These are phyloP conservation scores for Falciphora oryzae DNA, from an alignment of 2,329 filamentous ascomycete species.

Conservation along the genomic window DNA sequence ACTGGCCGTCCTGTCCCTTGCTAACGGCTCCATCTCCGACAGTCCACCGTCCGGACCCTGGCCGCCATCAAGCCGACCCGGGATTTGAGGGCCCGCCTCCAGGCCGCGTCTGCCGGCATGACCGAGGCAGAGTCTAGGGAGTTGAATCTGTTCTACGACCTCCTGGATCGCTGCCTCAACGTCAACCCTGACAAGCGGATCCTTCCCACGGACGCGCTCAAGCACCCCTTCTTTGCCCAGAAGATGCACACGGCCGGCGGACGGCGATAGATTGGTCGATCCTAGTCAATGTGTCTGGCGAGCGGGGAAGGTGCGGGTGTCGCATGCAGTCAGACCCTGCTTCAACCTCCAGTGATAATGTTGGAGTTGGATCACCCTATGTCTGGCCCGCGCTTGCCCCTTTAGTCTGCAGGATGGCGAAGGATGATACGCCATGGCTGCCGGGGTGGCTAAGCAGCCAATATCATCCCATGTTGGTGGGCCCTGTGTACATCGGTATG, in stretches of 20 bases:
- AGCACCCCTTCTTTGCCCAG: constrained; percentile 75
- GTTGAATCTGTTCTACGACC: constrained; percentile 75
- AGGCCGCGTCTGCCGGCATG: constrained; percentile 68
- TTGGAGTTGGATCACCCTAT: background rate
- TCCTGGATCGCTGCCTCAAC: constrained; percentile 81
- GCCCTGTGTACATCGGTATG: background rate
- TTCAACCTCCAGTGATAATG: background rate
- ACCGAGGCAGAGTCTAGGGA: constrained; percentile 70
- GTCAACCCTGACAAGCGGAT: constrained; percentile 91
- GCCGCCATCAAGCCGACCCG: constrained; percentile 68
- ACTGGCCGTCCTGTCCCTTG: background rate
- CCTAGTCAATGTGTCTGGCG: background rate
- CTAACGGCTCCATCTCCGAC: constrained; percentile 11
- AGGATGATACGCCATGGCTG: background rate
- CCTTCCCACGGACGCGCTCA: constrained; percentile 77
- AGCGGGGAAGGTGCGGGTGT: background rate
- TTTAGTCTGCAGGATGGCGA: background rate
- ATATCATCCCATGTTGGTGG: background rate
- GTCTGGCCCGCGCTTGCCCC: background rate
- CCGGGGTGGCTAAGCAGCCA: background rate
- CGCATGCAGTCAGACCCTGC: background rate
- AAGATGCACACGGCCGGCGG: constrained; percentile 21
- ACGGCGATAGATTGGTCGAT: background rate
- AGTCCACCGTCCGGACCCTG: constrained; percentile 64
- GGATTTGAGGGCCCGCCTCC: constrained; percentile 75